phyloP scores from a whole-genome alignment of 768 basidiomycete genomes.

The Asterophora parasitica region DNA sequence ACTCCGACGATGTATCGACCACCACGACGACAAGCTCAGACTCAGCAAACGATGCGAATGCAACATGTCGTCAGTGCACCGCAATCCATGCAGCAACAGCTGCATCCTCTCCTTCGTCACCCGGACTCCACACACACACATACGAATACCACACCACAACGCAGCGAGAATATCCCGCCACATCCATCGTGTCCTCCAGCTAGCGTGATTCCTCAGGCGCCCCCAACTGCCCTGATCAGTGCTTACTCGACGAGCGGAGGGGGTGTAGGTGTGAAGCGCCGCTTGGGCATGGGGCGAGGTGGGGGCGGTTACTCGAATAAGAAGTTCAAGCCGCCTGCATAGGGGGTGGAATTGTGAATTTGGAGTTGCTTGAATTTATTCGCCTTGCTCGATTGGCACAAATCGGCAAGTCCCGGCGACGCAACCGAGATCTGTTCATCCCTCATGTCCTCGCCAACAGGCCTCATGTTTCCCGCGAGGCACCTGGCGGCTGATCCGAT shows the following conservation, averaged over 20 bases:
- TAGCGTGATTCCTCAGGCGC: background rate
- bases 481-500: slow-evolving; percentile 26
- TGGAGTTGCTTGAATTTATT: background rate
- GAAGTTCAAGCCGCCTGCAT: slow-evolving; percentile 60
- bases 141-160: background rate
- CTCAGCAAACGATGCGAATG: background rate
- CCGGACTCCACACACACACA: background rate
- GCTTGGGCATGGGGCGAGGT: slow-evolving; percentile 58
- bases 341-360: slow-evolving; percentile 1
- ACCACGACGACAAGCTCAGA: background rate
- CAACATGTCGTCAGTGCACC: background rate
- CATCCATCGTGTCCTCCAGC: background rate
- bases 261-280: slow-evolving; percentile 39
- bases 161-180: slow-evolving; percentile 2
- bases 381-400: too few species aligned
- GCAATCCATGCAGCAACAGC: background rate
- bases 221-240: background rate
- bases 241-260: too few species aligned
- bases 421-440: too few species aligned
- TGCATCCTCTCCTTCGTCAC: slow-evolving; percentile 5
- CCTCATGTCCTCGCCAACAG: background rate
- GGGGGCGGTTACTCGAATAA: slow-evolving; percentile 56
- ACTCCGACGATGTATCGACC: background rate
- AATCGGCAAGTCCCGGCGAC: too few species aligned
- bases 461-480: slow-evolving; percentile 44